Evolutionary conservation across 2,329 filamentous ascomycete species (phyloP), one percentile per base, ranked within the genome.

Genomic region (Herpotrichia juniperi): DNA sequence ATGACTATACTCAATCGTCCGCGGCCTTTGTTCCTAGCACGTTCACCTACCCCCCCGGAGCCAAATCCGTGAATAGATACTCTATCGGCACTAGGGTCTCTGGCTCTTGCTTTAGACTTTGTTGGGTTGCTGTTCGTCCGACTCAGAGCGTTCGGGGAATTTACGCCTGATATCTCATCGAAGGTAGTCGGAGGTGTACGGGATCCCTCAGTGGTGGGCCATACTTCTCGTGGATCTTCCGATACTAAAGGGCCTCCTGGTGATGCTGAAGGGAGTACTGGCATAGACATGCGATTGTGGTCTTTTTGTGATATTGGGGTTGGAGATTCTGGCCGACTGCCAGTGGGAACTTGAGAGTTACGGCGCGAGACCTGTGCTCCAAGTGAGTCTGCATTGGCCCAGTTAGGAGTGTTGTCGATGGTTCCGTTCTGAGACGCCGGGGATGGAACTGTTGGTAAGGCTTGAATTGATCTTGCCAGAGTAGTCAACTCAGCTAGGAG

Each of bases 211-310:
- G 61, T 54, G 14, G 56, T 61, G 22, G 67, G 61, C 40, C 66
- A 69, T 32, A 62, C 50, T 34, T 64, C 52, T 48, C 66, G 62
- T 11, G 66, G 53, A 42, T 69, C 65, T 17, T 71, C 70, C 16
- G 52, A 50, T 3, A 57, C 53, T 19, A 67, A 40, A 3, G 64
- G 54, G 11, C 53, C 55, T 42, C 66, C 64, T 2, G 48, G 39
- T 25, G 68, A 60, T 11, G 60, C 53, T 6, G 69, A 83, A 74
- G 61, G 83, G 24, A 81, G 79, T 17, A 83, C 82, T 12, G 90
- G 91, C 87, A 93, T 89, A 1, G 91, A 93, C 88, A 93, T 92
- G 56, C 91, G 87, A 52, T 84, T 79, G 39, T 86, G 79, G 44
- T 81, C 78, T 62, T 84, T 85, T 67, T 90, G 88, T 34, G 76